Base-by-base conservation (phyloP, 176 grass and related monocot genomes). In the Musa acuminata region DNA sequence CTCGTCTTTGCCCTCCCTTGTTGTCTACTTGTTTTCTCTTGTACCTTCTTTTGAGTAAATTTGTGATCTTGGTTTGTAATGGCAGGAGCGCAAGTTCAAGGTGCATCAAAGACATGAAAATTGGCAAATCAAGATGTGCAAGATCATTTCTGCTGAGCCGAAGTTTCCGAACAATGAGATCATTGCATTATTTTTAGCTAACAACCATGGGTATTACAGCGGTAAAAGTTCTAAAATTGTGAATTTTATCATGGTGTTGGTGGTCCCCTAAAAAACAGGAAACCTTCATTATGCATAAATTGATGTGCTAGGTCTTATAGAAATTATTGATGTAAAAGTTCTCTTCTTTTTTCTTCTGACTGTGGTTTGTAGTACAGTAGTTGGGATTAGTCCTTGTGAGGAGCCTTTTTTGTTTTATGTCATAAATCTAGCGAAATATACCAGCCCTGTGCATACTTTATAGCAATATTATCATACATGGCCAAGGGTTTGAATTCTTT, bases 161-260 rank as follows among this genome's bases (percentile, higher is more conserved):
- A 94, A 89, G 49, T 99, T 94, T 81, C 95, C 90, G 29, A 99
- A 99, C 68, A 80, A 81, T 79, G 88, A 93, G 58, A 94, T 94
- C 72, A 99, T 94, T 82, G 79, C 76, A 75, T 81, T 99, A 76
- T 99, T 91, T 89, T 75, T 99, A 81, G 84, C 55, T 71, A 78
- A 86, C 53, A 80, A 82, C 72, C 83, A 91, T 82, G 81, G 89
- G 52, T 72, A 80, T 80, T 82, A 72, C 19, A 25, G 43, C 82
- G 82, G 90, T 94, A 84, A 85, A 62, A 49, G 26, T 22, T 49
- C 50, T 51, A 26, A 77, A 29, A 69, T 7, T 16, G 11, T 49
- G 27, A 80, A 8, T 2, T 73, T 8, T 73, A 24, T 55, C 13
- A 17, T 55, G 13, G 0, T 25, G 17, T 19, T 16, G 26, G 22